A percentile compares a stretch with the other conserved stretches of the same genome.
Evolutionary conservation across 1,284 basidiomycete genomes (phyloP).

Genomic region (Tilletia indica): DNA sequence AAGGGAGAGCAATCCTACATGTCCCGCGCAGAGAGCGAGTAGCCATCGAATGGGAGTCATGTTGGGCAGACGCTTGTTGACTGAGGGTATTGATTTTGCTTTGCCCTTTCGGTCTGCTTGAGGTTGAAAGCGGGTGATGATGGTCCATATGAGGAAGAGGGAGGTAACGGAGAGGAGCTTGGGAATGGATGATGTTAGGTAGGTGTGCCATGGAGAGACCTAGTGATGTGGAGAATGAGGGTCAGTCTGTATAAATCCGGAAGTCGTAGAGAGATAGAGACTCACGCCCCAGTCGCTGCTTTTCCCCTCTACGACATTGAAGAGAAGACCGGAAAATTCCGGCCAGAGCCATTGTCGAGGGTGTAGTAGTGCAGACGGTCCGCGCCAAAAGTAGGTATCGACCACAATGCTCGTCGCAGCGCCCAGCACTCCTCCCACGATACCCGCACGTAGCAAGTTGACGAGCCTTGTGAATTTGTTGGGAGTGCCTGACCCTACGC

Average conservation of each 20-base stretch:
- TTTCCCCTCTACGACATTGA: constrained; percentile 84
- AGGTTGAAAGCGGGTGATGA: background rate
- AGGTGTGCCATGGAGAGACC: constrained; percentile 70
- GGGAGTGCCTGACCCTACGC: constrained; percentile 21
- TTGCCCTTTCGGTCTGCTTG: constrained; percentile 15
- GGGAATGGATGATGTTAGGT: constrained; percentile 72
- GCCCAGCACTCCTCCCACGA: background rate
- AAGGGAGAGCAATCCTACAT: constrained; percentile 69
- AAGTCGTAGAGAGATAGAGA: background rate
- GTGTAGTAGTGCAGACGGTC: constrained; percentile 55
- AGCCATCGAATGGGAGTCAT: constrained; percentile 6
- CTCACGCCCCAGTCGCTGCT: constrained; percentile 85
- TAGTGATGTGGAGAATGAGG: background rate
- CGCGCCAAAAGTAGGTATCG: constrained; percentile 84
- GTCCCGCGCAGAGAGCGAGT: constrained; percentile 43
- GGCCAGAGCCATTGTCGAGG: constrained; percentile 68
- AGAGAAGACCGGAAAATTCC: constrained; percentile 75
- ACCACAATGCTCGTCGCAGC: constrained; percentile 58
- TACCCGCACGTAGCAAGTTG: background rate
- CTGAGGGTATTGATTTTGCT: background rate
- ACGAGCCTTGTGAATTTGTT: background rate
- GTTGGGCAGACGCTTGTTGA: constrained; percentile 9
- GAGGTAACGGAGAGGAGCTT: constrained; percentile 69
- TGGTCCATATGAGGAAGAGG: constrained; percentile 60
- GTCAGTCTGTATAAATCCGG: constrained; percentile 59